phyloP scores from a whole-genome alignment of 2,329 filamentous ascomycete species.

The Cordyceps javanica region DNA sequence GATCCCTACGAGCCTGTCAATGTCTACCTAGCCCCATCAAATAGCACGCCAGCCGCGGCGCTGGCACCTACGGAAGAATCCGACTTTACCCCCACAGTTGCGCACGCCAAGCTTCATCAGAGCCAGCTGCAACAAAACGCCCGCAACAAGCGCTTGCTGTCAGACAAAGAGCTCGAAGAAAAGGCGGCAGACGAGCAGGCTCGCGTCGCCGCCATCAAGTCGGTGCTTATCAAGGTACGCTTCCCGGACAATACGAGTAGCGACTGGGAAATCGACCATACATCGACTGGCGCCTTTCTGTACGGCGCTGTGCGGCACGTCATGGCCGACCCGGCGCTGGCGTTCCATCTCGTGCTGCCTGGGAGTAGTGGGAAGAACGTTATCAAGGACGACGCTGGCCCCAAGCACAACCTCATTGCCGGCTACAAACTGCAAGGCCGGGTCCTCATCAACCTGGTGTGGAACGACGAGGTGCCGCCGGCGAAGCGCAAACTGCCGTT shows the following conservation, averaged over 20 bases:
- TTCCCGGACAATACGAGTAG: slow-evolving; percentile 82
- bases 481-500: slow-evolving; percentile 51
- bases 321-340: slow-evolving; percentile 57
- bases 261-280: slow-evolving; percentile 61
- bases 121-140: slow-evolving; percentile 53
- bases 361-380: slow-evolving; percentile 39
- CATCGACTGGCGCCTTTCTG: slow-evolving; percentile 63
- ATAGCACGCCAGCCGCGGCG: slow-evolving; percentile 70
- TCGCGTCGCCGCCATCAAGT: slow-evolving; percentile 58
- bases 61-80: slow-evolving; percentile 58
- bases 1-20: slow-evolving; percentile 49
- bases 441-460: slow-evolving; percentile 70
- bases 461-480: slow-evolving; percentile 58
- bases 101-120: slow-evolving; percentile 71
- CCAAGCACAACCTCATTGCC: slow-evolving; percentile 56
- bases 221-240: slow-evolving; percentile 70
- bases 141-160: slow-evolving; percentile 71
- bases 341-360: slow-evolving; percentile 66
- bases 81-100: slow-evolving; percentile 72
- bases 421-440: slow-evolving; percentile 64
- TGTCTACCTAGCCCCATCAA: slow-evolving; percentile 72
- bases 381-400: slow-evolving; percentile 41
- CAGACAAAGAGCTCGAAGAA: slow-evolving; percentile 73
- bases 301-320: slow-evolving; percentile 69
- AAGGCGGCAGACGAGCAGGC: slow-evolving; percentile 60